A percentile compares a stretch with the other conserved stretches of the same genome.
phyloP scores from a whole-genome alignment of 441 rosid species.

The Omphalea diandra region DNA sequence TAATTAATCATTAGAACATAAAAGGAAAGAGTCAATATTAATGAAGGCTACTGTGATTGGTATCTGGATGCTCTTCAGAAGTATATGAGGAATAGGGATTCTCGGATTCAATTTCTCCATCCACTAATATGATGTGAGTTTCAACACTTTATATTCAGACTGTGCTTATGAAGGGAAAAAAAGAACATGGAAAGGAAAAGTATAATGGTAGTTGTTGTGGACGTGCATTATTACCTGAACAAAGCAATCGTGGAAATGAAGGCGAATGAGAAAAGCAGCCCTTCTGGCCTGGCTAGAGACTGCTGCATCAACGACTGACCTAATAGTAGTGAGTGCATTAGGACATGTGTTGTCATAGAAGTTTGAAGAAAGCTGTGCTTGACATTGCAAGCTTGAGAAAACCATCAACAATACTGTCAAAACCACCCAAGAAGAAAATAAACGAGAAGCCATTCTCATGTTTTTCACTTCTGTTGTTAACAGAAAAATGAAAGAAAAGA shows the following conservation, averaged over 20 bases:
- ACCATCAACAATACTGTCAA: background rate
- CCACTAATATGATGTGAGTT: no score
- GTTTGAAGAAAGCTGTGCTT: slow-evolving; percentile 48
- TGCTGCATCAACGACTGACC: slow-evolving; percentile 38
- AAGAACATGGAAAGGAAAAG: no score
- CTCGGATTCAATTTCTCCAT: no score
- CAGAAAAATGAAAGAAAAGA: background rate
- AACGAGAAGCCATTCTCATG: background rate
- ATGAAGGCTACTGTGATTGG: no score
- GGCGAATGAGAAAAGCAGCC: slow-evolving; percentile 65
- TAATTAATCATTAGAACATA: no score
- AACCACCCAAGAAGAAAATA: background rate
- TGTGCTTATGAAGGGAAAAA: no score
- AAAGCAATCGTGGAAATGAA: slow-evolving; percentile 67
- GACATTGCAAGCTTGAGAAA: slow-evolving; percentile 13
- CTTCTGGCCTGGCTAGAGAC: slow-evolving; percentile 33
- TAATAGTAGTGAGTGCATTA: slow-evolving; percentile 42
- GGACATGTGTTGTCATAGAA: slow-evolving; percentile 49
- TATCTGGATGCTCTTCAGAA: no score
- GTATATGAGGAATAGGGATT: no score
- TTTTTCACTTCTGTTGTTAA: background rate
- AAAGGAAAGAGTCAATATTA: no score
- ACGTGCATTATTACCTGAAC: no score
- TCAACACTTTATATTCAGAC: no score
- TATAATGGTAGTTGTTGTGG: no score